Evolutionary conservation across 768 basidiomycete genomes (phyloP).

Genomic region (Phanerochaete carnosa): DNA sequence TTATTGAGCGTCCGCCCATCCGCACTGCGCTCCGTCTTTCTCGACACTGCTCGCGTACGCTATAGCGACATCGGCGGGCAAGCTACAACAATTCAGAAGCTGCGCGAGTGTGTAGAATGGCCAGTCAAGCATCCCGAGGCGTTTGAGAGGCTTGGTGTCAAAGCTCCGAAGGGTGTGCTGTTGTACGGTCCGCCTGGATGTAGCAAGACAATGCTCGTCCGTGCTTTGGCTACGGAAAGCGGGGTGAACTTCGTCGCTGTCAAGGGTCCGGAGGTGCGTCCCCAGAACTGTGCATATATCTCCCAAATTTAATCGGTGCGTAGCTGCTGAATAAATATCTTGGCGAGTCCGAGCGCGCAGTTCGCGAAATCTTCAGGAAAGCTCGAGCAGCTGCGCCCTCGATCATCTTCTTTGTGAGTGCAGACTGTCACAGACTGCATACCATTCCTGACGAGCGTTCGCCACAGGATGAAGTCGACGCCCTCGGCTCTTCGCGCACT

Average conservation of each 20-base stretch:
- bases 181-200: constrained; percentile 98
- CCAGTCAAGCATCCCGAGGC: constrained; percentile 84
- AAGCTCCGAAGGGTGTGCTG: constrained; percentile 85
- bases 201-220: constrained; percentile 90
- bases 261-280: constrained; percentile 89
- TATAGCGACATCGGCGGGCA: constrained; percentile 94
- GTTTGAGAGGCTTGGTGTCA: constrained; percentile 83
- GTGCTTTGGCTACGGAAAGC: constrained; percentile 90
- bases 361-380: constrained; percentile 93
- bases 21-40: constrained; percentile 89
- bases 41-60: constrained; percentile 78
- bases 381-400: constrained; percentile 92
- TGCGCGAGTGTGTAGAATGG: constrained; percentile 94
- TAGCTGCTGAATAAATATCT: constrained; percentile 96
- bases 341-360: constrained; percentile 93
- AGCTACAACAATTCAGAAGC: constrained; percentile 70
- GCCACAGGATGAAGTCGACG: constrained; percentile 92
- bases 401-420: constrained; percentile 91
- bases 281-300: neutral
- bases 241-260: constrained; percentile 96
- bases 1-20: constrained; percentile 85
- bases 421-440: neutral
- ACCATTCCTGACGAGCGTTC: neutral
- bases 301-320: neutral
- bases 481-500: constrained; percentile 76